Evolutionary conservation across 768 basidiomycete species (phyloP).

Genomic region (Tricholoma furcatifolium): DNA sequence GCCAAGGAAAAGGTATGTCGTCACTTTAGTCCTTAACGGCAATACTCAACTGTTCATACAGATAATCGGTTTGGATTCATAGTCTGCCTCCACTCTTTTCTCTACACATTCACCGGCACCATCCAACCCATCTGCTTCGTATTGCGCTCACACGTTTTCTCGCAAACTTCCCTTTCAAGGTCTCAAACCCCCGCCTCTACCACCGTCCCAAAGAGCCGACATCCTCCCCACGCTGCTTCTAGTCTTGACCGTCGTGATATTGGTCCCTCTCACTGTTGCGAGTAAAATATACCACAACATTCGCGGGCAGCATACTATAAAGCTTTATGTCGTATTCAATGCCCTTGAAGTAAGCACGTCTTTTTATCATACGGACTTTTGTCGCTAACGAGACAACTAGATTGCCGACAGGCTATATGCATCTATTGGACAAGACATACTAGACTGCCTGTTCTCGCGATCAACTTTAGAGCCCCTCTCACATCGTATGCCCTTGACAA

Average conservation of each 20-base stretch:
- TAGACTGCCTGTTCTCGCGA: slow-evolving; percentile 93
- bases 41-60: slow-evolving; percentile 24
- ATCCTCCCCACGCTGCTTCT: slow-evolving; percentile 81
- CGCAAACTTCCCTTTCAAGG: slow-evolving; percentile 36
- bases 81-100: slow-evolving; percentile 93
- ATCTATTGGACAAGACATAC: slow-evolving; percentile 95
- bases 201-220: slow-evolving; percentile 91
- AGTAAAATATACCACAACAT: slow-evolving; percentile 99
- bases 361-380: neutral
- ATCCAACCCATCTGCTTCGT: slow-evolving; percentile 89
- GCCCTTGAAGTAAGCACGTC: slow-evolving; percentile 81
- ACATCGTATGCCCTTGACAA: slow-evolving; percentile 55
- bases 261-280: slow-evolving; percentile 85
- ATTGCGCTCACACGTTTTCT: slow-evolving; percentile 62
- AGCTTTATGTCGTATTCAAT: slow-evolving; percentile 98
- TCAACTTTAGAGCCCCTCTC: slow-evolving; percentile 82
- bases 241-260: slow-evolving; percentile 65
- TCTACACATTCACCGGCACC: slow-evolving; percentile 98
- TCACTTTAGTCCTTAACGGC: neutral
- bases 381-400: slow-evolving; percentile 38
- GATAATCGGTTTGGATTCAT: slow-evolving; percentile 94
- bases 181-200: slow-evolving; percentile 51
- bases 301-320: slow-evolving; percentile 97
- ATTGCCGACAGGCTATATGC: slow-evolving; percentile 94
- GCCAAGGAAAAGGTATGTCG: slow-evolving; percentile 88